Evolutionary conservation across 805 yeast genomes (phyloP).

Genomic region (Ogataea kodamae): DNA sequence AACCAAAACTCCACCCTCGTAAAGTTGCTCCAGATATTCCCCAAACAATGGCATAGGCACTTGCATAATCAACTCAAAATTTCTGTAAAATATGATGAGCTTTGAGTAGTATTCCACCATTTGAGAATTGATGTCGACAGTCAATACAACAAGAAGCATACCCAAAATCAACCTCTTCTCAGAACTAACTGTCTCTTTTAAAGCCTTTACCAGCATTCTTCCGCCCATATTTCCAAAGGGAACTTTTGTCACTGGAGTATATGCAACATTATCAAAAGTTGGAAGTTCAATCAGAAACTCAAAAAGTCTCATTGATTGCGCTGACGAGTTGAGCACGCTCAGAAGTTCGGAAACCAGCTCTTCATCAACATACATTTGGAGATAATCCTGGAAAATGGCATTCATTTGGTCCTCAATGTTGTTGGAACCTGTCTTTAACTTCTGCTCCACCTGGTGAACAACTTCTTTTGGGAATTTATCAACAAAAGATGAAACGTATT

Average conservation of each 20-base stretch:
- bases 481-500: conserved; percentile 36
- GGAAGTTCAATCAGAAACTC: conserved; percentile 34
- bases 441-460: conserved; percentile 31
- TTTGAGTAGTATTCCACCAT: conserved; percentile 23
- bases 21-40: conserved; percentile 14
- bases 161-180: conserved; percentile 25
- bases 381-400: conserved; percentile 38
- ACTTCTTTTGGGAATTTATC: conserved; percentile 37
- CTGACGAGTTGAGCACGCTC: conserved; percentile 37
- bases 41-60: conserved; percentile 2
- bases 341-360: conserved; percentile 38
- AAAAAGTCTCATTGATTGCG: conserved; percentile 35
- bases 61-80: conserved; percentile 3
- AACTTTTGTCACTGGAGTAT: conserved; percentile 19
- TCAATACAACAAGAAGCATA: conserved; percentile 28
- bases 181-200: conserved; percentile 19
- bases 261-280: conserved; percentile 21
- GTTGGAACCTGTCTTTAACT: conserved; percentile 37
- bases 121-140: conserved; percentile 32
- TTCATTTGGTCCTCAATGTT: conserved; percentile 34
- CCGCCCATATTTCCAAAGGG: conserved; percentile 27
- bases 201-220: conserved; percentile 18
- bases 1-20: conserved; percentile 26
- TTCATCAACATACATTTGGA: conserved; percentile 41
- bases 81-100: conserved; percentile 16